Conservation (phyloP, 2,329 filamentous ascomycete genomes). For the Nemania diffusa region DNA sequence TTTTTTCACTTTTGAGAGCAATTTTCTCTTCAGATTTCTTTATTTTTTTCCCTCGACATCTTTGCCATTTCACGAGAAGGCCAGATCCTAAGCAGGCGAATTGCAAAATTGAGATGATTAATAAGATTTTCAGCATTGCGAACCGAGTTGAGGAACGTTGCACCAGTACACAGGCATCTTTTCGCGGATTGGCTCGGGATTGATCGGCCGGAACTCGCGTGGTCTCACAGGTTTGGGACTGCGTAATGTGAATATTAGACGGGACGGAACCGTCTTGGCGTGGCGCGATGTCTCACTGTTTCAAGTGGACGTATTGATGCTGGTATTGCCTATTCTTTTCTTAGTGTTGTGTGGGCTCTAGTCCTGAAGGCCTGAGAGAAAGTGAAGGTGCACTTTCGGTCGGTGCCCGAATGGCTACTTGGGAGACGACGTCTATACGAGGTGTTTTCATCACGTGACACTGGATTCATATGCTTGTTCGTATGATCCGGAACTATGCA, state of each 20-base stretch:
- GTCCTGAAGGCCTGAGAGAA: background rate
- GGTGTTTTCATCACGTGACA: conserved; percentile 4
- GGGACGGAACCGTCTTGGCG: background rate
- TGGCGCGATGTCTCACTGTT: background rate
- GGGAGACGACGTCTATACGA: background rate
- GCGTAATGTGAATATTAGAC: background rate
- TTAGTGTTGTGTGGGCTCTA: background rate
- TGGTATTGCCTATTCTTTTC: background rate
- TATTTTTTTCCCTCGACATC: background rate
- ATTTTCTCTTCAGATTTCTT: conserved; percentile 14
- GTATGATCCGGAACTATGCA: background rate
- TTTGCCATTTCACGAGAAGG: background rate
- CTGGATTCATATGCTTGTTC: background rate
- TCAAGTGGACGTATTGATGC: conserved; percentile 8
- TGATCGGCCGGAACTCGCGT: background rate
- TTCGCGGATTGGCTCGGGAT: background rate
- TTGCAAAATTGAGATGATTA: background rate
- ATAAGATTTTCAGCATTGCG: background rate
- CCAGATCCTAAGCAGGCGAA: background rate
- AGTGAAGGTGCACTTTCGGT: conserved; percentile 7
- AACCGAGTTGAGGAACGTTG: background rate
- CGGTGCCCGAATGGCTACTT: conserved; percentile 16
- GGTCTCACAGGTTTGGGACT: background rate
- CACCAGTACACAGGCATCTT: background rate
- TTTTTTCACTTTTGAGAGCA: background rate